Percentiles rank a stretch among this genome's conserved stretches.
Conservation (phyloP, 108 stramenopile species). For the Cyclotella choctawhatcheeana region DNA sequence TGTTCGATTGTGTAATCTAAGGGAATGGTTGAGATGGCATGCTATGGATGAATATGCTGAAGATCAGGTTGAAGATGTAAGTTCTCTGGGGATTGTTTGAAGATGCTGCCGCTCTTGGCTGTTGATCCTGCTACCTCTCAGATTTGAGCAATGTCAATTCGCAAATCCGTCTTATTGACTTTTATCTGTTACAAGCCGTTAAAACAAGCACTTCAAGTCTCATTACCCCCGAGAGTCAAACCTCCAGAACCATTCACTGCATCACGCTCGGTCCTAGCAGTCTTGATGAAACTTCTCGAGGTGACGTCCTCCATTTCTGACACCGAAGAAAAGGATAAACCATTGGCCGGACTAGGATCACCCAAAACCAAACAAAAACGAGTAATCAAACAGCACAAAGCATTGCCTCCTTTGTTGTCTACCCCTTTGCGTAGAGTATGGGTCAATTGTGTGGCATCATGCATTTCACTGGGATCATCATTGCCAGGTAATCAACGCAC, state of each 20-base stretch:
- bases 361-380: conserved; percentile 18
- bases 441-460: conserved; percentile 83
- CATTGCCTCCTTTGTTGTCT: conserved; percentile 71
- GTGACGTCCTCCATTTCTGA: conserved; percentile 56
- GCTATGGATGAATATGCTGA: conserved; percentile 37
- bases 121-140: no score
- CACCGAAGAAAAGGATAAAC: not conserved
- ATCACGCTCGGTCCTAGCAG: conserved; percentile 80
- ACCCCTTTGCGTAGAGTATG: conserved; percentile 75
- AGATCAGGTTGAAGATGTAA: conserved; percentile 8
- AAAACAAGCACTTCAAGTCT: conserved; percentile 19
- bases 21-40: conserved; percentile 65
- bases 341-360: not conserved
- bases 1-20: conserved; percentile 61
- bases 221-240: conserved; percentile 13
- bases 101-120: not conserved
- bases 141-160: no score
- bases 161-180: no score
- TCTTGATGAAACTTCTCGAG: conserved; percentile 83
- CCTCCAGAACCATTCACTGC: conserved; percentile 57
- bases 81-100: not conserved
- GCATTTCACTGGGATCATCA: conserved; percentile 66
- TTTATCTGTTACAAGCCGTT: not conserved
- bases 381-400: conserved; percentile 40
- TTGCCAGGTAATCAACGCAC: conserved; percentile 72